phyloP scores from a whole-genome alignment of 768 basidiomycete species.

The Epithele typhae region DNA sequence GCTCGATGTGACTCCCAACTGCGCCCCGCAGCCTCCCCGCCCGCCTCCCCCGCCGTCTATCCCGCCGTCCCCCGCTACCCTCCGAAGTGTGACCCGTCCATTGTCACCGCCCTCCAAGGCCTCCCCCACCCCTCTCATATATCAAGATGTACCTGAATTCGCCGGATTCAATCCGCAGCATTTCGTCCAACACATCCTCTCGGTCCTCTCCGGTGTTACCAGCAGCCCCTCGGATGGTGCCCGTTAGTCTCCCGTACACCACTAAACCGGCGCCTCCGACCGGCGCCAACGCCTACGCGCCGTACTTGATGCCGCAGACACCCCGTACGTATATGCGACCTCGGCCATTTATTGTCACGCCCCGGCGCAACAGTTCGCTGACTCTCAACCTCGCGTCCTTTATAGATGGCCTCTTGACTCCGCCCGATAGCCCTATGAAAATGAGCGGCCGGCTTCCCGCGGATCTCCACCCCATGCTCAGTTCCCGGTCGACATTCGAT shows the following conservation, averaged over 20 bases:
- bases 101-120: no score
- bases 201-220: constrained; percentile 5
- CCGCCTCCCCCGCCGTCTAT: neutral
- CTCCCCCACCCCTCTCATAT: neutral
- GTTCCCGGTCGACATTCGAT: constrained; percentile 6
- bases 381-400: constrained; percentile 2
- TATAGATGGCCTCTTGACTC: constrained; percentile 20
- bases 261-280: no score
- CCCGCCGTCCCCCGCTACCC: constrained; percentile 9
- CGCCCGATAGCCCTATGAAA: constrained; percentile 15
- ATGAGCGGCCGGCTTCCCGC: constrained; percentile 1
- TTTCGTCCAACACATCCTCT: constrained; percentile 1
- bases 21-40: neutral
- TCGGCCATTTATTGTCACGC: constrained; percentile 4
- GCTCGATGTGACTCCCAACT: neutral
- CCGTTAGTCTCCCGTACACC: no score
- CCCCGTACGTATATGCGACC: constrained; percentile 10
- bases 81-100: no score
- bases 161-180: constrained; percentile 8
- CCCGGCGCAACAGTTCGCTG: neutral
- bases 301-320: constrained; percentile 1
- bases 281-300: constrained; percentile 9
- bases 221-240: no score
- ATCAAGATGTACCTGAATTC: constrained; percentile 10
- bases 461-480: constrained; percentile 9